A percentile compares a stretch with the other conserved stretches of the same genome.
Conservation (phyloP, 1,284 basidiomycete species). For the Boletus nobilissimus region DNA sequence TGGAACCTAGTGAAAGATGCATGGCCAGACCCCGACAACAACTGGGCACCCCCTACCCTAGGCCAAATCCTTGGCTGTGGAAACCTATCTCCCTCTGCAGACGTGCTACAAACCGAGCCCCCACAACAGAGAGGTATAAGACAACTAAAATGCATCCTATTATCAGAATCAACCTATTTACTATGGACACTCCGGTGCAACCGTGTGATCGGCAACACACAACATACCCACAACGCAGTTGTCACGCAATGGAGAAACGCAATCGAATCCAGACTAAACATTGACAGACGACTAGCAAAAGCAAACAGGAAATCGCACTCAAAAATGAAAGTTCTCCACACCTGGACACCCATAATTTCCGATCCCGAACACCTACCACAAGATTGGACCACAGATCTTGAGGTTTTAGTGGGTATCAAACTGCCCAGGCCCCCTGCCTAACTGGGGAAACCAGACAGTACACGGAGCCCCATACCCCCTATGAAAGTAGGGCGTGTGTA, state of each 20-base stretch:
- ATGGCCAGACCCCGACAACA: neutral
- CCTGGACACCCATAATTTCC: too few relatives aligned
- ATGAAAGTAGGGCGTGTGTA: constrained; percentile 3
- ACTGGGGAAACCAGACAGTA: neutral
- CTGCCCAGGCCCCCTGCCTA: neutral
- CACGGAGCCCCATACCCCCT: constrained; percentile 21
- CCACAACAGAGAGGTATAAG: too few relatives aligned
- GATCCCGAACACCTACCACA: too few relatives aligned
- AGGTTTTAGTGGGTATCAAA: constrained; percentile 18
- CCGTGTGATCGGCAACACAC: neutral
- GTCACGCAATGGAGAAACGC: neutral
- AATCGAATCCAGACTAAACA: neutral
- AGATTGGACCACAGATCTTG: neutral
- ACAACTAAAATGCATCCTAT: neutral
- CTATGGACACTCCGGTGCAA: neutral
- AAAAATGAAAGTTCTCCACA: neutral
- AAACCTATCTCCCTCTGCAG: too few relatives aligned
- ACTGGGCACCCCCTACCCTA: neutral
- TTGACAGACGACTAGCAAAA: neutral
- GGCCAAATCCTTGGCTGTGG: neutral
- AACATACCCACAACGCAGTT: too few relatives aligned
- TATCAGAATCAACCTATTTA: neutral
- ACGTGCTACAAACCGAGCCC: too few relatives aligned
- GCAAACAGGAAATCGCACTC: neutral
- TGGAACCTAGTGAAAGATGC: neutral